These are phyloP conservation scores for Phytophthora parvispora DNA, from an alignment of 352 stramenopile genomes.

Conservation along the genomic window DNA sequence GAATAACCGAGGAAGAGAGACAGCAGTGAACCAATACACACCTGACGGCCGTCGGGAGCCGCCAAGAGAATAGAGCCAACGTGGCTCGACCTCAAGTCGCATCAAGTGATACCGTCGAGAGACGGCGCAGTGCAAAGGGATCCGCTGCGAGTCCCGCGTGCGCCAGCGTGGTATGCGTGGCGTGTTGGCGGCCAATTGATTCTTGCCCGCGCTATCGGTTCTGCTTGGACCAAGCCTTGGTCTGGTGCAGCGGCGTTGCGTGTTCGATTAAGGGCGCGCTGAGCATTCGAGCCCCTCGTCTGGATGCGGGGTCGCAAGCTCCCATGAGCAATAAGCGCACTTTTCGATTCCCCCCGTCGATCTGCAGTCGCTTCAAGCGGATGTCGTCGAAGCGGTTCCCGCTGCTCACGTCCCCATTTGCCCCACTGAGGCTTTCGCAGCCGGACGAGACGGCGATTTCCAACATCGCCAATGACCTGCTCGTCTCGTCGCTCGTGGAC, in stretches of 20 bases:
- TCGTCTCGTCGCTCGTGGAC: slow-evolving; percentile 33
- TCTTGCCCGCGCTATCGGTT: slow-evolving; percentile 1
- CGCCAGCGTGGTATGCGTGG: slow-evolving; percentile 22
- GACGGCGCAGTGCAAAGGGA: slow-evolving; percentile 3
- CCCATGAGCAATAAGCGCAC: slow-evolving; percentile 18
- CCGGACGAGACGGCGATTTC: slow-evolving; percentile 13
- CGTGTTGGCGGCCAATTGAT: slow-evolving; percentile 12
- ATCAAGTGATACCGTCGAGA: slow-evolving; percentile 11
- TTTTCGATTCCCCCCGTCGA: background rate
- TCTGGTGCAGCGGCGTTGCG: background rate
- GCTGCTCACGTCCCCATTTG: slow-evolving; percentile 13
- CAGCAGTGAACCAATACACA: too few relatives aligned
- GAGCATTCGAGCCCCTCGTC: background rate
- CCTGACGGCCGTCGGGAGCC: slow-evolving; percentile 1
- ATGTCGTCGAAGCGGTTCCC: slow-evolving; percentile 20
- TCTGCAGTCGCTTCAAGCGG: background rate
- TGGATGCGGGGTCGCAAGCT: background rate
- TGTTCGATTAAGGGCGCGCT: slow-evolving; percentile 1
- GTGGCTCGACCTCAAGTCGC: background rate
- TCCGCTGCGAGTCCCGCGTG: slow-evolving; percentile 6
- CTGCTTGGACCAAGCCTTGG: background rate
- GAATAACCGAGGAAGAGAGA: background rate
- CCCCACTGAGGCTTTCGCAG: slow-evolving; percentile 8
- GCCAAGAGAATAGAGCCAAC: background rate
- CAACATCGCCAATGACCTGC: slow-evolving; percentile 24